Conservation (phyloP, 2,329 filamentous ascomycete species). For the Tolypocladium pustulatum region DNA sequence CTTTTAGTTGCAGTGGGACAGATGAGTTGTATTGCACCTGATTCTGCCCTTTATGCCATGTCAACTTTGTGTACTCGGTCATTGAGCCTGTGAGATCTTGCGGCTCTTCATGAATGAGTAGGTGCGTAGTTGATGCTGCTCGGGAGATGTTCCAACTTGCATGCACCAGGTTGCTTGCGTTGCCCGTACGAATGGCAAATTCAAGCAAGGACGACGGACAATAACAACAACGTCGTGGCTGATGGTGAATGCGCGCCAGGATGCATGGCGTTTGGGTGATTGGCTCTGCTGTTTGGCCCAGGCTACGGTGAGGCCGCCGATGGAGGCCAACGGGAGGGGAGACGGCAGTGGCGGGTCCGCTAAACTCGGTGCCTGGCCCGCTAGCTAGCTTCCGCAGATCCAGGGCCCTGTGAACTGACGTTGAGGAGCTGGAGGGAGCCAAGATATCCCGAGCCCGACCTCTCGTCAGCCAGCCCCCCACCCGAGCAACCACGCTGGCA, state of each 20-base stretch:
- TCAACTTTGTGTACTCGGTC: no score
- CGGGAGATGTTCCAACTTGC: not conserved
- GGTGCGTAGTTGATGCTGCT: no score
- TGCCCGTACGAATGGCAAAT: not conserved
- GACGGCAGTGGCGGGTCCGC: not conserved
- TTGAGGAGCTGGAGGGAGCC: not conserved
- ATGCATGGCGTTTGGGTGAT: not conserved
- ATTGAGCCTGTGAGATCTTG: no score
- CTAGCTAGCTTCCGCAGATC: not conserved
- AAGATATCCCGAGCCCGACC: not conserved
- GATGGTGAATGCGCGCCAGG: not conserved
- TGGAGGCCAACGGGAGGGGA: not conserved
- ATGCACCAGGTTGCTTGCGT: not conserved
- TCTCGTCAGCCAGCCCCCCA: not conserved
- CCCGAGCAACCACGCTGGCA: not conserved
- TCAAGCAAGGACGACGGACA: not conserved
- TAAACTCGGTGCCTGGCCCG: not conserved
- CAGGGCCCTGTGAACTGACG: not conserved
- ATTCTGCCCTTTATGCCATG: no score
- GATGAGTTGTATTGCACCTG: no score
- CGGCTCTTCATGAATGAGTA: no score
- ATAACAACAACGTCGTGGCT: not conserved
- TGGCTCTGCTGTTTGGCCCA: not conserved
- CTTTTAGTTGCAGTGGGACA: no score
- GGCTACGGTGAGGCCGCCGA: no score